These are phyloP conservation scores for Cylindrodendrum hubeiense DNA, from an alignment of 2,329 filamentous ascomycete genomes.

Conservation along the genomic window DNA sequence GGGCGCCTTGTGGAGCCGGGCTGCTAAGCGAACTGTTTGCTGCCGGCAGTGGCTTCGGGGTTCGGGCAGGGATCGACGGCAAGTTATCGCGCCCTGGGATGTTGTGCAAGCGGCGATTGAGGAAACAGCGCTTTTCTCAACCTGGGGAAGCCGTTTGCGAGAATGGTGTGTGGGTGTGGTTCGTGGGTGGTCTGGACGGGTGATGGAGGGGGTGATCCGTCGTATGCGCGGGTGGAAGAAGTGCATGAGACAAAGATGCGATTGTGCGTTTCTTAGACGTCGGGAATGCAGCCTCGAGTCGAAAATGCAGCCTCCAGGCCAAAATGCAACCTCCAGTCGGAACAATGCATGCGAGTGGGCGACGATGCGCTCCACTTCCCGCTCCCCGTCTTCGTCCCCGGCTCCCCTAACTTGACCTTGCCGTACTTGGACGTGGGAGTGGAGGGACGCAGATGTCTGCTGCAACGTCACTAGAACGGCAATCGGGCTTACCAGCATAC, in stretches of 20 bases:
- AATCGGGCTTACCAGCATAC: not conserved
- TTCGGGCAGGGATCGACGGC: not conserved
- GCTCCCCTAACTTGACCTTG: not conserved
- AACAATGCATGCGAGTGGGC: not conserved
- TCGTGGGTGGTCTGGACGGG: not conserved
- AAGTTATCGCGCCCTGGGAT: not conserved
- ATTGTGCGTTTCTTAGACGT: not conserved
- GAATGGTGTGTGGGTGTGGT: too few species aligned
- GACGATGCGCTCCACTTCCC: not conserved
- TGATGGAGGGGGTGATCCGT: not conserved
- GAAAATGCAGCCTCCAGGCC: too few species aligned
- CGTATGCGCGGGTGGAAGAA: not conserved
- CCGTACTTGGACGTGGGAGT: not conserved
- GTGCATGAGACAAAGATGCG: not conserved
- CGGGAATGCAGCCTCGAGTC: not conserved
- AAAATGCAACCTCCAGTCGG: not conserved
- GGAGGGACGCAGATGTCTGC: too few species aligned
- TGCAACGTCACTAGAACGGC: not conserved
- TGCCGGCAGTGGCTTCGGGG: not conserved
- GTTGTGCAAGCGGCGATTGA: not conserved
- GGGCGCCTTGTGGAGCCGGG: not conserved
- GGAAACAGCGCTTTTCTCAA: not conserved
- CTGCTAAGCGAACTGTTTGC: not conserved
- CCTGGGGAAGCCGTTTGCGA: too few species aligned
- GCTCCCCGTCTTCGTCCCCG: not conserved